Evolutionary conservation across 176 grass and related monocot species (phyloP), one percentile per base, ranked within the genome.

Genomic region (Bolboschoenus planiculmis): DNA sequence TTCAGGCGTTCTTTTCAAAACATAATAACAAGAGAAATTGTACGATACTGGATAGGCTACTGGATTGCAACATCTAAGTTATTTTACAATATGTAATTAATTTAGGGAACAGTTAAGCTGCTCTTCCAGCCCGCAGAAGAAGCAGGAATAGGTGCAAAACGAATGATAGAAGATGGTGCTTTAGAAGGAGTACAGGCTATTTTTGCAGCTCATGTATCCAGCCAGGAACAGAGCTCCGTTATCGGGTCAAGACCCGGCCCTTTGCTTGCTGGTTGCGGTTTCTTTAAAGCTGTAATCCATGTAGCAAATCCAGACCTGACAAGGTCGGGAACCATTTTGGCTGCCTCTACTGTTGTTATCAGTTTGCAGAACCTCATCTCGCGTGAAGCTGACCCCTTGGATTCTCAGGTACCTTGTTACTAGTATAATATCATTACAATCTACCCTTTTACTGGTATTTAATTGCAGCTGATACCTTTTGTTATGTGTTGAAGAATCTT

Each of bases 71-170:
- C 30, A 11, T 35, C 37, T 72, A 75, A 8, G 5, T 50, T 15
- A 15, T 75, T 48, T 3, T 50, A 75, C 4, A 51, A 75, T 48
- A 66, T 7, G 81, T 56, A 60, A 61, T 83, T 51, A 85, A 99
- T 83, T 51, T 87, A 99, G 96, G 96, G 96, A 4, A 99, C 96
- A 4, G 96, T 99, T 84, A 95, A 90, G 86, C 84, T 99, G 0
- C 82, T 99, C 65, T 99, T 99, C 80, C 96, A 99, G 63, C 96
- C 96, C n/a, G 96, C 96, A 1, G 96, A 99, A 87, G 96, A 99
- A 85, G 85, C 91, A 8, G 96, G 93, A 46, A 87, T 86, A 23
- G 96, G 96, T 56, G 96, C 96, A 29, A 99, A 95, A 90, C 84
- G 91, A 55, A 99, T 95, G 96, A 99, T 99, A 83, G 89, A 95